Conservation (phyloP, 768 basidiomycete genomes). For the Auricularia sp. region DNA sequence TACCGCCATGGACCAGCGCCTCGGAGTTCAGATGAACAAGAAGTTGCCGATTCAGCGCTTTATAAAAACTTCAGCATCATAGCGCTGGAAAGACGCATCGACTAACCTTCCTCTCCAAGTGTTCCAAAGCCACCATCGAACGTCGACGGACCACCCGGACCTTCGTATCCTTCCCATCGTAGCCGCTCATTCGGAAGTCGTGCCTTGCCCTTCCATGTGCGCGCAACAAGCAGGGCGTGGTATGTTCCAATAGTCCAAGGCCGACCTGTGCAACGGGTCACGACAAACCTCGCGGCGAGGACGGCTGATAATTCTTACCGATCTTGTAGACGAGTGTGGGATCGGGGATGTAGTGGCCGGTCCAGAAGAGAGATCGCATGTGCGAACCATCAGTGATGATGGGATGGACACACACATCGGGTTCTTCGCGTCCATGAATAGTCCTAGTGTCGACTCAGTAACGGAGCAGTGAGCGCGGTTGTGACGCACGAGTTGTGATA, state of each 20-base stretch:
- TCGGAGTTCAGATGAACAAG: not conserved
- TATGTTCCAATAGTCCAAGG: not conserved
- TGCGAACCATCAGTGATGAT: constrained; percentile 12
- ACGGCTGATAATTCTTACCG: not conserved
- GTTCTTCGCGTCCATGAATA: not conserved
- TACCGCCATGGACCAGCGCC: not conserved
- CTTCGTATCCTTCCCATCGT: not conserved
- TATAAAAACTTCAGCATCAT: not conserved
- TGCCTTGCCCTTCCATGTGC: not conserved
- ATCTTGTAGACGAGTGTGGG: constrained; percentile 13
- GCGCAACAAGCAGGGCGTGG: not conserved
- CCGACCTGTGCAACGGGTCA: not conserved
- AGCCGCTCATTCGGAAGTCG: not conserved
- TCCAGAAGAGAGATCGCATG: constrained; percentile 14
- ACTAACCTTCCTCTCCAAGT: not conserved
- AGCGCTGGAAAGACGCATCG: not conserved
- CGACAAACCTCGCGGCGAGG: not conserved
- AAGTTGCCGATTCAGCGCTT: not conserved
- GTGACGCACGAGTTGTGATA: not conserved
- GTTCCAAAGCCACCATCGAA: not conserved
- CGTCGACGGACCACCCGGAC: not conserved
- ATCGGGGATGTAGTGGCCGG: constrained; percentile 18
- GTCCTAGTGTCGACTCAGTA: not conserved
- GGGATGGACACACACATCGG: not conserved
- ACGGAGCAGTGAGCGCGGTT: not conserved